Percentiles rank a stretch among this genome's conserved stretches.
These are phyloP conservation scores for Ceratobasidium theobromae DNA, from an alignment of 1,284 basidiomycete species.

Conservation along the genomic window DNA sequence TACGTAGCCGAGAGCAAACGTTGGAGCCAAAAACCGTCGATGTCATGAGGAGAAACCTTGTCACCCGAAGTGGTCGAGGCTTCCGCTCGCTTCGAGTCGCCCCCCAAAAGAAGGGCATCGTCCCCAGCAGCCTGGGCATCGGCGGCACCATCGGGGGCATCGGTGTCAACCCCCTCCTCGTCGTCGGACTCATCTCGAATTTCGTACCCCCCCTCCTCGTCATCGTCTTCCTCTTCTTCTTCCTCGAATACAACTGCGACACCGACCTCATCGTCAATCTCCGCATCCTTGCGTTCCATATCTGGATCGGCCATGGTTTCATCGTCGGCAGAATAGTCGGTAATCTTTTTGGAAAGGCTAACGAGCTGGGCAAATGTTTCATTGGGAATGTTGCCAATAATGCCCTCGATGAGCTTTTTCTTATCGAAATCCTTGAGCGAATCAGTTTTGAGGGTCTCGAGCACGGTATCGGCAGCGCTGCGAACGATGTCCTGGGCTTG, in stretches of 20 bases:
- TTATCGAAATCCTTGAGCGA: slow-evolving; percentile 95
- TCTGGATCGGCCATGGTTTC: slow-evolving; percentile 74
- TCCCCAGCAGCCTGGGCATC: slow-evolving; percentile 59
- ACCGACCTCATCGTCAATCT: slow-evolving; percentile 90
- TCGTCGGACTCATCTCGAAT: slow-evolving; percentile 77
- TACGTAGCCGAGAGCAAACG: slow-evolving; percentile 89
- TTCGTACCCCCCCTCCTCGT: slow-evolving; percentile 78
- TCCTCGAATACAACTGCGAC: slow-evolving; percentile 97
- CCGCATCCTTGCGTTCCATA: slow-evolving; percentile 72
- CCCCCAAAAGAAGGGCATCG: slow-evolving; percentile 67
- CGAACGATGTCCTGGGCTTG: slow-evolving; percentile 95
- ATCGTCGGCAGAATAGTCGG: slow-evolving; percentile 91
- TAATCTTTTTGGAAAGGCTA: slow-evolving; percentile 91
- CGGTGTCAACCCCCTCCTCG: slow-evolving; percentile 54
- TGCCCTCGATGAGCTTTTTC: slow-evolving; percentile 89
- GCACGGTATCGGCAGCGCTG: slow-evolving; percentile 87
- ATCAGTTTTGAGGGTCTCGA: slow-evolving; percentile 91
- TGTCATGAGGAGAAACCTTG: slow-evolving; percentile 82
- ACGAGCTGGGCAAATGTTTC: slow-evolving; percentile 87
- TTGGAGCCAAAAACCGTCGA: slow-evolving; percentile 99
- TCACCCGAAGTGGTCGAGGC: slow-evolving; percentile 62
- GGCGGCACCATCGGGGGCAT: slow-evolving; percentile 46
- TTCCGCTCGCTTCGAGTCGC: slow-evolving; percentile 50
- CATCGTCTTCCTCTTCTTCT: slow-evolving; percentile 88
- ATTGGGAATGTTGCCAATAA: slow-evolving; percentile 68